phyloP scores from a whole-genome alignment of 345 rosid species.

The Citrus sinensis region DNA sequence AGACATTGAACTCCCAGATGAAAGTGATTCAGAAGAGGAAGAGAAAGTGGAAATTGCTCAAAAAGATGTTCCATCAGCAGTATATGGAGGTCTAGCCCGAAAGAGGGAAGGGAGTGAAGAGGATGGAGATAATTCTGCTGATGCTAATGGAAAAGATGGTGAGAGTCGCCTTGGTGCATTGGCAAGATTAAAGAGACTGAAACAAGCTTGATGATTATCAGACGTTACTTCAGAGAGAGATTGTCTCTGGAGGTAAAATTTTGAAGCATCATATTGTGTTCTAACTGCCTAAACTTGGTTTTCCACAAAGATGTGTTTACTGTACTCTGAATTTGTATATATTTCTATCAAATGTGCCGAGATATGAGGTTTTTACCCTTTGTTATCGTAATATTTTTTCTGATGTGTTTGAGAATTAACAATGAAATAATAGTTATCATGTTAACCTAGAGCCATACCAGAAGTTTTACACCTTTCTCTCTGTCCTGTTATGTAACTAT shows the following conservation, averaged over 20 bases:
- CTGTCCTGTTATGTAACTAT: no score
- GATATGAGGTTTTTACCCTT: not conserved
- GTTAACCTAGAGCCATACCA: not conserved
- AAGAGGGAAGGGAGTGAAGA: conserved; percentile 59
- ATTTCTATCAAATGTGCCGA: not conserved
- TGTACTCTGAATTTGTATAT: not conserved
- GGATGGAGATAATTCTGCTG: conserved; percentile 15
- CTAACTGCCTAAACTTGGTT: not conserved
- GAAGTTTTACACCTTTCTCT: no score
- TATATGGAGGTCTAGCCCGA: conserved; percentile 68
- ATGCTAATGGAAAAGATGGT: conserved; percentile 31
- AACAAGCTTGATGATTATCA: conserved; percentile 21
- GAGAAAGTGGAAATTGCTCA: conserved; percentile 64
- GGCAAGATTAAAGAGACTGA: conserved; percentile 77
- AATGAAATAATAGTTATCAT: not conserved
- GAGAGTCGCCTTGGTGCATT: conserved; percentile 68
- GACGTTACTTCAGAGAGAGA: not conserved
- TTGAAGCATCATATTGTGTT: not conserved
- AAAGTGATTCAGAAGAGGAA: conserved; percentile 74
- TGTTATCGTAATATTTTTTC: not conserved
- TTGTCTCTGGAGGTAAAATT: not conserved
- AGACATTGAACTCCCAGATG: conserved; percentile 85
- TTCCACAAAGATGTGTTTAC: not conserved
- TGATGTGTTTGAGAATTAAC: not conserved
- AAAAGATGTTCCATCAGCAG: conserved; percentile 80